Conservation (phyloP, 1,284 basidiomycete genomes). For the Tilletia caries region DNA sequence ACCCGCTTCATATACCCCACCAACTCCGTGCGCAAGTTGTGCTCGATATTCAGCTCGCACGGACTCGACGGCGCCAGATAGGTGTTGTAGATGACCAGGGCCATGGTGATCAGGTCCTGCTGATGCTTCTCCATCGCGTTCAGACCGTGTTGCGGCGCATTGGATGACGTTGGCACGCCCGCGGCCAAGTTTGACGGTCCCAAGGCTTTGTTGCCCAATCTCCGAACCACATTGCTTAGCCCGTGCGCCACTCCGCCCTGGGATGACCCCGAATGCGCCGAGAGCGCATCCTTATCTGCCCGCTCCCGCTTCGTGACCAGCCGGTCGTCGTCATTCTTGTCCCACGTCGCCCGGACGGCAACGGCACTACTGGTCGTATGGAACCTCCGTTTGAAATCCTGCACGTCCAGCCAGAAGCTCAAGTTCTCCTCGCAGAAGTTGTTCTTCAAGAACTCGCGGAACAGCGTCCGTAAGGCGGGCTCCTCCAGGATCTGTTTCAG, state of each 20-base stretch:
- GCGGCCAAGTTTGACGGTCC: not conserved
- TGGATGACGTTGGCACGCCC: not conserved
- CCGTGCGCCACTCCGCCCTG: conserved; percentile 25
- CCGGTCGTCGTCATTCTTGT: conserved; percentile 16
- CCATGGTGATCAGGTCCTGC: conserved; percentile 87
- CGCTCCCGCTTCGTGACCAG: not conserved
- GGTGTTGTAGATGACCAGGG: conserved; percentile 88
- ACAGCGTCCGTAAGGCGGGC: conserved; percentile 78
- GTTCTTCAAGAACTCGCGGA: conserved; percentile 86
- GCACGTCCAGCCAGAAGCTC: conserved; percentile 92
- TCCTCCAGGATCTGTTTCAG: conserved; percentile 90
- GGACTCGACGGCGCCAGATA: conserved; percentile 92
- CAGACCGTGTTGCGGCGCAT: conserved; percentile 23
- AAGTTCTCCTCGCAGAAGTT: conserved; percentile 99
- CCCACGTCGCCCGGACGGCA: conserved; percentile 57
- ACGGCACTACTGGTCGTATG: conserved; percentile 87
- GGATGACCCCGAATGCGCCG: conserved; percentile 22
- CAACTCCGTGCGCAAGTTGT: conserved; percentile 87
- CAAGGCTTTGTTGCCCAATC: not conserved
- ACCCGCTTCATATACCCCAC: conserved; percentile 72
- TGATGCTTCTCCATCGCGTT: conserved; percentile 90
- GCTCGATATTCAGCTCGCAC: conserved; percentile 96
- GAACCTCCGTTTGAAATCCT: conserved; percentile 94
- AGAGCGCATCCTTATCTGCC: conserved; percentile 1
- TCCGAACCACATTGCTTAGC: conserved; percentile 1